Evolutionary conservation across 2,329 filamentous ascomycete genomes (phyloP).

Genomic region (Alternaria viburni): DNA sequence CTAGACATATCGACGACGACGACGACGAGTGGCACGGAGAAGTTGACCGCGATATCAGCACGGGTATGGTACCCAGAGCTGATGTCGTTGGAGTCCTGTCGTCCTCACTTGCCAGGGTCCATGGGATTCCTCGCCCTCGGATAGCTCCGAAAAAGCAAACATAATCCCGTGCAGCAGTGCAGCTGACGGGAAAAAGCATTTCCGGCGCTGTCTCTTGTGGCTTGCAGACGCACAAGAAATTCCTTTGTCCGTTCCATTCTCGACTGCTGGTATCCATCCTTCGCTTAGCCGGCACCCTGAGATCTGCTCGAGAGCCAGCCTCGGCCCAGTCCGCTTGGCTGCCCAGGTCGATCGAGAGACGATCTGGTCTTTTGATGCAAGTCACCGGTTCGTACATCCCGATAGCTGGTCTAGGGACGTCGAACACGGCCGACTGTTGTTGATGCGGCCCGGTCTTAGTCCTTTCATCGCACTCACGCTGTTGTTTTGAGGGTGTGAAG

Average conservation of each 20-base stretch:
- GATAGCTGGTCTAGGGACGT: neutral
- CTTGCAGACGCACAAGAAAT: neutral
- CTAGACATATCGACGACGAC: neutral
- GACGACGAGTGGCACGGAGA: neutral
- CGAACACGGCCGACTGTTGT: neutral
- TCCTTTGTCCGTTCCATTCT: neutral
- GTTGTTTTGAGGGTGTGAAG: conserved; percentile 41
- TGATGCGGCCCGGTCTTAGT: neutral
- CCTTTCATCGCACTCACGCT: neutral
- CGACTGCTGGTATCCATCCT: neutral
- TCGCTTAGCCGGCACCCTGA: neutral
- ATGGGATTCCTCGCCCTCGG: neutral
- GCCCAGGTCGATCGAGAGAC: neutral
- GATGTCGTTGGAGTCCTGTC: neutral
- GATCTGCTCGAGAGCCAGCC: neutral
- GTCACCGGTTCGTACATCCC: neutral
- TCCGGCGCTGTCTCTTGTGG: neutral
- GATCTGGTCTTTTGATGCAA: neutral
- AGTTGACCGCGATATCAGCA: neutral
- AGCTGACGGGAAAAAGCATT: neutral
- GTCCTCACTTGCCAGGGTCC: neutral
- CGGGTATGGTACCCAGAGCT: neutral
- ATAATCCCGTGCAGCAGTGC: neutral
- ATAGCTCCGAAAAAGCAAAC: neutral
- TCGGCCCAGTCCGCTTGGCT: neutral